These are phyloP conservation scores for Leccinellum albellum DNA, from an alignment of 768 basidiomycete genomes.

Conservation along the genomic window DNA sequence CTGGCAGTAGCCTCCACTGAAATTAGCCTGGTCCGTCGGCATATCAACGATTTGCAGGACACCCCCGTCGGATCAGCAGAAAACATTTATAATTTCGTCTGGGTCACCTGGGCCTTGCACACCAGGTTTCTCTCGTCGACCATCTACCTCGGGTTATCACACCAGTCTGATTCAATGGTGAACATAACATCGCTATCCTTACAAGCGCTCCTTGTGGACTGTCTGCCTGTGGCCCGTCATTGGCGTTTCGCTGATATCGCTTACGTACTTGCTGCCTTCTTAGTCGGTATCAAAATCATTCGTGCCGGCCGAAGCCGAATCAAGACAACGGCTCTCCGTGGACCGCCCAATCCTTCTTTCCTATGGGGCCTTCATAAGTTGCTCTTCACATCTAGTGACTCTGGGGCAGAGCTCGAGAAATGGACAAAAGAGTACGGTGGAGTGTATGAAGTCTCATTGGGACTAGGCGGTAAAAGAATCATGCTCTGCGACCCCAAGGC, in stretches of 20 bases:
- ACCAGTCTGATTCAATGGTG: not conserved
- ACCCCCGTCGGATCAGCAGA: not conserved
- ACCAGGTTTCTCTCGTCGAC: not conserved
- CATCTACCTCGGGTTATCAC: not conserved
- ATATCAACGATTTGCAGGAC: not conserved
- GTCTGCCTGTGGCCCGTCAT: not conserved
- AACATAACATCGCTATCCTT: not conserved
- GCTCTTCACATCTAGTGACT: slow-evolving; percentile 14
- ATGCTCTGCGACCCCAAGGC: slow-evolving; percentile 49
- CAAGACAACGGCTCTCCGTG: slow-evolving; percentile 21
- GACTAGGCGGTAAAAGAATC: slow-evolving; percentile 34
- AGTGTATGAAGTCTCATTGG: slow-evolving; percentile 39
- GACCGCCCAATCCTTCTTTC: slow-evolving; percentile 17
- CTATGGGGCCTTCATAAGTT: slow-evolving; percentile 14
- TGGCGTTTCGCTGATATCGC: not conserved
- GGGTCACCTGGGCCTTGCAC: not conserved
- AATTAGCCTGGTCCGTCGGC: not conserved
- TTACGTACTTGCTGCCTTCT: slow-evolving; percentile 4
- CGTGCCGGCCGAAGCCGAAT: not conserved
- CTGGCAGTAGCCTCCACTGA: not conserved
- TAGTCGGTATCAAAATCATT: slow-evolving; percentile 5
- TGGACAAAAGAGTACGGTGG: slow-evolving; percentile 50
- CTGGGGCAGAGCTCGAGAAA: slow-evolving; percentile 37
- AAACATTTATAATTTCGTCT: not conserved
- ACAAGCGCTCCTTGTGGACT: not conserved